These are phyloP conservation scores for Pisolithus tinctorius DNA, from an alignment of 768 basidiomycete genomes.

Conservation along the genomic window DNA sequence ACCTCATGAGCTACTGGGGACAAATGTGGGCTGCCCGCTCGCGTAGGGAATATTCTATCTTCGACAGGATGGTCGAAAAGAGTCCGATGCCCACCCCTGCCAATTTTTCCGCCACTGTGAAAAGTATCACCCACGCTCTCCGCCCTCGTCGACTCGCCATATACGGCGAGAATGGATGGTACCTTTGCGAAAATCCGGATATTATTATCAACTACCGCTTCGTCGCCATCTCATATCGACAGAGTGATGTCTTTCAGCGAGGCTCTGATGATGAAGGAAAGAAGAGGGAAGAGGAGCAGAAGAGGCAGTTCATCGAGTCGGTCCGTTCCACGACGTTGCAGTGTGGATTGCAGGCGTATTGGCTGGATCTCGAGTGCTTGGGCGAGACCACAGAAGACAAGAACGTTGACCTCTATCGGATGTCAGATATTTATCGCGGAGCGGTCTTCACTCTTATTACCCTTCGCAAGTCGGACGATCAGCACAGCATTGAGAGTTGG, in stretches of 20 bases:
- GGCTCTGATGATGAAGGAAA: constrained; percentile 3
- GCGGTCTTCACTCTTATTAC: constrained; percentile 10
- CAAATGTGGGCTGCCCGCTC: constrained; percentile 19
- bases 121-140: constrained; percentile 7
- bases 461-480: constrained; percentile 3
- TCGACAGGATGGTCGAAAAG: neutral
- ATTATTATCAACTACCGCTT: constrained; percentile 6
- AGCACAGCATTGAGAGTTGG: constrained; percentile 5
- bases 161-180: constrained; percentile 3
- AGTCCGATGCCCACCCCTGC: constrained; percentile 1
- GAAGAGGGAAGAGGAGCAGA: constrained; percentile 1
- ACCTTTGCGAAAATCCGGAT: neutral
- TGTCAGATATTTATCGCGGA: constrained; percentile 13
- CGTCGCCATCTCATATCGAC: constrained; percentile 13
- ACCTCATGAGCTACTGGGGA: constrained; percentile 7
- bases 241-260: constrained; percentile 4
- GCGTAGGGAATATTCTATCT: constrained; percentile 10
- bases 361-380: constrained; percentile 15
- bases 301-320: constrained; percentile 3
- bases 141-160: constrained; percentile 10
- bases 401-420: constrained; percentile 13
- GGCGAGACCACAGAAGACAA: constrained; percentile 9
- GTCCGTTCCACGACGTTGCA: constrained; percentile 4
- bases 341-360: constrained; percentile 8
- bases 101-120: neutral